phyloP scores from a whole-genome alignment of 306 rosid genomes.

The Citrullus colocynthis region DNA sequence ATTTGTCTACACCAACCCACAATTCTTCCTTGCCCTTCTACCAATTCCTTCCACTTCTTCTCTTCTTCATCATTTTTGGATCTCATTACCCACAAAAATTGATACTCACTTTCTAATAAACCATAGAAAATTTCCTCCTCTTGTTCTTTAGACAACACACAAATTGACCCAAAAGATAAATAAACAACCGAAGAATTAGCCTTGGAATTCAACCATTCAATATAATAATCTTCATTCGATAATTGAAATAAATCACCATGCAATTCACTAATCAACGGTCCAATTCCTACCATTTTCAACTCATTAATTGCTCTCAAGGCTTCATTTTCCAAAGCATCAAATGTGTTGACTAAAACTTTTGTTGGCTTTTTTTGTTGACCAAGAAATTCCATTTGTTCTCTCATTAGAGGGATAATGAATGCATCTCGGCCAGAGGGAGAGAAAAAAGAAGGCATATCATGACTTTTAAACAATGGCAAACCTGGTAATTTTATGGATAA shows the following conservation, averaged over 20 bases:
- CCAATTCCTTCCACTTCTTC: no score
- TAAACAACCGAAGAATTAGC: constrained; percentile 7
- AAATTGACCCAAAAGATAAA: constrained; percentile 18
- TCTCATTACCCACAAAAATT: constrained; percentile 19
- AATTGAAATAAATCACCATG: background rate
- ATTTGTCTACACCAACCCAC: constrained; percentile 23
- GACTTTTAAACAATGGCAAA: constrained; percentile 8
- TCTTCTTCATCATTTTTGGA: background rate
- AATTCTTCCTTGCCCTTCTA: constrained; percentile 1
- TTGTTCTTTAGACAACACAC: background rate
- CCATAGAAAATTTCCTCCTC: constrained; percentile 16
- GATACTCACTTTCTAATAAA: constrained; percentile 4
- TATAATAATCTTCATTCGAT: background rate
- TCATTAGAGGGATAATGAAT: background rate
- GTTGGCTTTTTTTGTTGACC: background rate
- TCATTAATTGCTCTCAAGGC: constrained; percentile 8
- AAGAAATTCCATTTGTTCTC: constrained; percentile 9
- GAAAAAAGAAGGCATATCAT: constrained; percentile 24
- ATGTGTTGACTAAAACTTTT: constrained; percentile 18
- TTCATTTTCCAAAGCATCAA: constrained; percentile 15
- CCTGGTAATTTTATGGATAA: constrained; percentile 18
- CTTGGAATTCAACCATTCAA: constrained; percentile 16
- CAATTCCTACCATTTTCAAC: constrained; percentile 12
- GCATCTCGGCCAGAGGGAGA: background rate
- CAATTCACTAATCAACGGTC: constrained; percentile 8